These are phyloP conservation scores for Dothistroma pini DNA, from an alignment of 2,329 filamentous ascomycete species.

Conservation along the genomic window DNA sequence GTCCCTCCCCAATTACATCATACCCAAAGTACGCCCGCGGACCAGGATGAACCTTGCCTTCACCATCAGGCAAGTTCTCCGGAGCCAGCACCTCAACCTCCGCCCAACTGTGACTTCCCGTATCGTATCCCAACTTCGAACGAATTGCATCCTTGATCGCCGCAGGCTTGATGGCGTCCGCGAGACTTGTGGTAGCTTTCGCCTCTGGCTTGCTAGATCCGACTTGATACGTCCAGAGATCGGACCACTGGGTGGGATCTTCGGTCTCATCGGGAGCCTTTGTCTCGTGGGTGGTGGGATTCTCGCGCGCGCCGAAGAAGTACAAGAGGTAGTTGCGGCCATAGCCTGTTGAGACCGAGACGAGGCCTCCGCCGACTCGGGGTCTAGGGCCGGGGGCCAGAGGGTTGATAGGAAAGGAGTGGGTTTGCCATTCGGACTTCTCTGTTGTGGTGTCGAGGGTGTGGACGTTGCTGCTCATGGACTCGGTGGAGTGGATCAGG, in stretches of 20 bases:
- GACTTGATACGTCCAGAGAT: conserved; percentile 46
- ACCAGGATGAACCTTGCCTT: conserved; percentile 45
- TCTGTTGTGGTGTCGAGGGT: conserved; percentile 19
- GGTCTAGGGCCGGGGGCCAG: conserved; percentile 42
- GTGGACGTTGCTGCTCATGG: conserved; percentile 32
- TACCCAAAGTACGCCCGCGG: conserved; percentile 42
- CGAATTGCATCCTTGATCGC: conserved; percentile 45
- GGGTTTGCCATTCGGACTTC: conserved; percentile 39
- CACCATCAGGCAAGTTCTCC: conserved; percentile 31
- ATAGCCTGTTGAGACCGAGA: conserved; percentile 43
- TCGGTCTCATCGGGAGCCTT: conserved; percentile 20
- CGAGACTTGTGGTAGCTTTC: conserved; percentile 26
- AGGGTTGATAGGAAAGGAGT: conserved; percentile 43
- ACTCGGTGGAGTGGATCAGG: conserved; percentile 37
- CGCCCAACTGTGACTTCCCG: conserved; percentile 41
- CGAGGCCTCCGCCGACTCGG: conserved; percentile 37
- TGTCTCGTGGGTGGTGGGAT: conserved; percentile 15
- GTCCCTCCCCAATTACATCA: conserved; percentile 38
- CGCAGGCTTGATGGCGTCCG: conserved; percentile 39
- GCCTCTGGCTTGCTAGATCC: conserved; percentile 34
- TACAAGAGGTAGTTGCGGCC: conserved; percentile 45
- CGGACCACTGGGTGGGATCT: conserved; percentile 35
- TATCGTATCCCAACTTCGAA: conserved; percentile 39
- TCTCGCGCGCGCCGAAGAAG: conserved; percentile 37
- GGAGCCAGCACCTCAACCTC: conserved; percentile 41